Conservation (phyloP, 495 filamentous ascomycete genomes). For the Aspergillus hancockii region DNA sequence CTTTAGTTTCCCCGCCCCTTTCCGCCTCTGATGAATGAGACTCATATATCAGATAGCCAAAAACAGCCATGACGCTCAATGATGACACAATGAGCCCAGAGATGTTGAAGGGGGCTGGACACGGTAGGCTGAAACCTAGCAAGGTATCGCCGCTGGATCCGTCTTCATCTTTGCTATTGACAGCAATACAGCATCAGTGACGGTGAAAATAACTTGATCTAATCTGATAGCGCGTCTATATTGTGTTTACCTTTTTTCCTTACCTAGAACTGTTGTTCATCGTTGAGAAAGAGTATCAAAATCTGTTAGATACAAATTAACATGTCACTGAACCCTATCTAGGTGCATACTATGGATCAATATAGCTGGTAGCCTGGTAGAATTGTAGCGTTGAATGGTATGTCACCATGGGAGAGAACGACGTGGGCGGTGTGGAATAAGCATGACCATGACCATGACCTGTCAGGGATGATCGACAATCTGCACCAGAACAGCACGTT, state of each 20-base stretch:
- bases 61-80: constrained; percentile 26
- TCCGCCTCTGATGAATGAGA: background rate
- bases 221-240: constrained; percentile 45
- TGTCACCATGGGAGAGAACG: background rate
- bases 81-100: constrained; percentile 47
- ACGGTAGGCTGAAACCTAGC: constrained; percentile 22
- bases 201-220: constrained; percentile 57
- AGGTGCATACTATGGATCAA: background rate
- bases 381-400: background rate
- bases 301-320: background rate
- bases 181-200: constrained; percentile 35
- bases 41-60: background rate
- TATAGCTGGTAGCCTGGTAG: background rate
- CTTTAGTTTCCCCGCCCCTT: background rate
- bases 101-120: constrained; percentile 18
- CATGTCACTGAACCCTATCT: background rate
- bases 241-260: background rate
- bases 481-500: background rate
- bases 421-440: background rate
- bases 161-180: constrained; percentile 5
- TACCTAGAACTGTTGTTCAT: background rate
- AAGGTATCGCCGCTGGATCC: constrained; percentile 41
- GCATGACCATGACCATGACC: background rate
- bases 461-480: constrained; percentile 15
- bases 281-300: background rate